A percentile compares a stretch with the other conserved stretches of the same genome.
phyloP scores from a whole-genome alignment of 1,139 yeast species.

The Pichia norvegensis region DNA sequence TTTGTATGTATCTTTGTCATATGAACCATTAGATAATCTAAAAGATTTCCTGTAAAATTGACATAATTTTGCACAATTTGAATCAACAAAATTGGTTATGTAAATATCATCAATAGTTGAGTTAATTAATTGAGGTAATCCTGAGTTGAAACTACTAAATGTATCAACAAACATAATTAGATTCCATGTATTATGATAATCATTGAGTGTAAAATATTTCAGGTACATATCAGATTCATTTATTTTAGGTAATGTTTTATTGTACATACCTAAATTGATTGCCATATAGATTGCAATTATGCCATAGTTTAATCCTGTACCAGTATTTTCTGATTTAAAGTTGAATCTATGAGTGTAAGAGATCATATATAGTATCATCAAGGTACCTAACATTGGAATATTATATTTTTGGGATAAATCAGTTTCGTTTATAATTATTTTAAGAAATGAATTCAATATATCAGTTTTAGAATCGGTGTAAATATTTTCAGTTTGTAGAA shows the following conservation, averaged over 20 bases:
- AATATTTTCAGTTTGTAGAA: conserved; percentile 8
- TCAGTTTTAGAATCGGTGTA: conserved; percentile 17
- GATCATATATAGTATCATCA: conserved; percentile 17
- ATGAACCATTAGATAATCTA: conserved; percentile 8
- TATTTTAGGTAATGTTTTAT: conserved; percentile 1
- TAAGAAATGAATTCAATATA: conserved; percentile 17
- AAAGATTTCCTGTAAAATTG: conserved; percentile 14
- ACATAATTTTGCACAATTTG: conserved; percentile 10
- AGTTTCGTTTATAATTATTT: conserved; percentile 16
- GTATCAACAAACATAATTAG: conserved; percentile 19
- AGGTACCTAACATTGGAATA: conserved; percentile 19
- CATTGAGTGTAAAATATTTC: conserved; percentile 12
- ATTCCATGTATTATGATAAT: conserved; percentile 17
- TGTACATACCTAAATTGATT: conserved; percentile 20
- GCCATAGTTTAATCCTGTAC: conserved; percentile 15
- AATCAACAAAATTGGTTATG: conserved; percentile 5
- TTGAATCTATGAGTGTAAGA: conserved; percentile 16
- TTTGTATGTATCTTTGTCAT: not conserved
- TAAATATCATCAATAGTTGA: conserved; percentile 7
- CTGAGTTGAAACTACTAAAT: conserved; percentile 19
- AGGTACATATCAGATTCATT: conserved; percentile 3
- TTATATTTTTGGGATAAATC: conserved; percentile 12
- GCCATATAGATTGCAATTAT: conserved; percentile 20
- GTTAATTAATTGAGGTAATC: conserved; percentile 18
- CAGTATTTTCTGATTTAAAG: conserved; percentile 18